Evolutionary conservation across 768 basidiomycete genomes (phyloP), one percentile per base, ranked within the genome.

Genomic region (Heimioporus sp.): DNA sequence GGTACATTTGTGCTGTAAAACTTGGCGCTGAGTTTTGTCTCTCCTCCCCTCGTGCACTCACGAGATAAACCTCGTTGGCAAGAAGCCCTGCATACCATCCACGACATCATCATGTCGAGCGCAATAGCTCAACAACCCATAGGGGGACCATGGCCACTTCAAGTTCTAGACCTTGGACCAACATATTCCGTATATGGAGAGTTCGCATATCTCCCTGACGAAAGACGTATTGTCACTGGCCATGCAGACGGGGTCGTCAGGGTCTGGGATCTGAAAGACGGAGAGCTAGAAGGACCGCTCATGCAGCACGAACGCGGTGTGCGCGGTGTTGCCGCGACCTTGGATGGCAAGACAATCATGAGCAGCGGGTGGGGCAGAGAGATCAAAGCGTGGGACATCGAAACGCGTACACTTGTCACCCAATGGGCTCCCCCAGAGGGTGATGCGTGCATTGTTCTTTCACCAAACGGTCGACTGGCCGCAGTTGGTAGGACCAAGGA

Each of bases 61-160:
- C 24, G 5, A 28, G 5, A 5, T 7, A 28, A 7, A 7, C 7
- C 24, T 6, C 6, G 6, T 28, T 7, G 24, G 7, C 24, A 28
- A n/a, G n/a, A n/a, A n/a, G 24, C 24, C 24, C 24, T 28, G 24
- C 24, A 6, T 4, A 28, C 3, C 7, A 28, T 7, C 24, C 24
- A 28, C 45, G n/a, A n/a, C 37, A 55, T 59, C 55, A 60, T 28
- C 24, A 28, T 28, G 24, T 28, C 24, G 24, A 28, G 6, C 24
- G 24, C 24, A 28, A 28, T 7, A 28, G 24, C 24, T 7, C 5
- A 5, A 28, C 24, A 5, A 28, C 24, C 7, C 24, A 28, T n/a
- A n/a, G n/a, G n/a, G n/a, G n/a, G n/a, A n/a, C n/a, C n/a, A n/a
- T n/a, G n/a, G 24, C 24, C 24, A 28, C 24, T 28, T 28, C 24